phyloP scores from a whole-genome alignment of 2,329 filamentous ascomycete species.

The Pleurostoma richardsiae region DNA sequence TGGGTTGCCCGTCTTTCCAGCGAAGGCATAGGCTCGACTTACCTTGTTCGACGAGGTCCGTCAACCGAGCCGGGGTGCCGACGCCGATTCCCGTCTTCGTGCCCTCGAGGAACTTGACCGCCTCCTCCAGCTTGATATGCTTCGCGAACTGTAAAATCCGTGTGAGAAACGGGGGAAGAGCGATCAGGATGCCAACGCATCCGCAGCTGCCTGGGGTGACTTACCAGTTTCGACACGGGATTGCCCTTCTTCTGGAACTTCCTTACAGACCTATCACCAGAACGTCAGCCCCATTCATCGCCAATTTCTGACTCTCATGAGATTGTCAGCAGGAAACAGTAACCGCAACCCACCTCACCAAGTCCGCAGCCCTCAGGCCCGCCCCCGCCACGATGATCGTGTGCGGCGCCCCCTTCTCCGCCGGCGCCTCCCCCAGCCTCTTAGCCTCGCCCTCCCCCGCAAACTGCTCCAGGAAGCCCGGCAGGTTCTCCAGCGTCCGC shows the following conservation, averaged over 20 bases:
- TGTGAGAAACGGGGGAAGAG: conserved; percentile 7
- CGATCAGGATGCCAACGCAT: no score
- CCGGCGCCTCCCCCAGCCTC: conserved; percentile 58
- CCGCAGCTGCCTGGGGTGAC: conserved; percentile 6
- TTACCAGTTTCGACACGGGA: conserved; percentile 73
- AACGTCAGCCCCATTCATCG: conserved; percentile 11
- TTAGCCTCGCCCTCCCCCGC: conserved; percentile 35
- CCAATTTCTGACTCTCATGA: not conserved
- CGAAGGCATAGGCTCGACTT: conserved; percentile 16
- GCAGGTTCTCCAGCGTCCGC: conserved; percentile 67
- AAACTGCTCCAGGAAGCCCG: conserved; percentile 71
- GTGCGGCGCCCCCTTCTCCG: conserved; percentile 70
- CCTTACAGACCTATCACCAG: conserved; percentile 54
- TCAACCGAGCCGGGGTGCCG: conserved; percentile 79
- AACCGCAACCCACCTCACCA: conserved; percentile 55
- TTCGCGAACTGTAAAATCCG: conserved; percentile 68
- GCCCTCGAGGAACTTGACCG: conserved; percentile 67
- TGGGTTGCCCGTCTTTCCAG: no score
- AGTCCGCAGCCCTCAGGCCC: conserved; percentile 79
- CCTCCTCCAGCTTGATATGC: conserved; percentile 92
- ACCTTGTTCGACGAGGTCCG: conserved; percentile 79
- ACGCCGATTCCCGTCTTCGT: conserved; percentile 78
- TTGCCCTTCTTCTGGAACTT: conserved; percentile 75
- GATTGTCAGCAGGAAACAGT: not conserved
- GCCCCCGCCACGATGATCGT: conserved; percentile 85